These are phyloP conservation scores for Diplosphaera chodatii DNA, from an alignment of 139 green algal genomes.

Conservation along the genomic window DNA sequence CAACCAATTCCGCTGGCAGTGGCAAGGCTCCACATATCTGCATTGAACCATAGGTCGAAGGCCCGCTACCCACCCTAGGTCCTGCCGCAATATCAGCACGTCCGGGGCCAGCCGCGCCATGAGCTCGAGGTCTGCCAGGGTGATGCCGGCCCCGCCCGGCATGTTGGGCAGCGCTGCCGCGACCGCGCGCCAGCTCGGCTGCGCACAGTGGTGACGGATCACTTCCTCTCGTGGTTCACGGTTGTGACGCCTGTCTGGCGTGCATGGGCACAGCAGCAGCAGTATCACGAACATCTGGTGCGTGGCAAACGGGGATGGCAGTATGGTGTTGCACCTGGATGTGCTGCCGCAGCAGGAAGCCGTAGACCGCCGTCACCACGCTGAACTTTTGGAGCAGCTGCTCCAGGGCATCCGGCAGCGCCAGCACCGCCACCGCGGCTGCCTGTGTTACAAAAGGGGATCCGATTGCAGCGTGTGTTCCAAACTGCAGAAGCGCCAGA, in stretches of 20 bases:
- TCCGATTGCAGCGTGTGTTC: too few species aligned
- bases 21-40: too few species aligned
- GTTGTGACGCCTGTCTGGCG: too few species aligned
- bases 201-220: background rate
- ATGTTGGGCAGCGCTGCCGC: background rate
- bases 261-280: too few species aligned
- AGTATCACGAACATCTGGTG: conserved; percentile 14
- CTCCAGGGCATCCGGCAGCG: conserved; percentile 36
- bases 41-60: too few species aligned
- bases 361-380: conserved; percentile 34
- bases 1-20: too few species aligned
- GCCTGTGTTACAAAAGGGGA: too few species aligned
- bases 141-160: conserved; percentile 7
- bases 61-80: conserved; percentile 4
- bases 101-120: conserved; percentile 36
- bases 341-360: conserved; percentile 42
- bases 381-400: conserved; percentile 30
- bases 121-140: conserved; percentile 26
- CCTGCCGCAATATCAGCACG: conserved; percentile 26
- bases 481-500: too few species aligned
- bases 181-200: conserved; percentile 13
- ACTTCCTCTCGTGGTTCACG: too few species aligned
- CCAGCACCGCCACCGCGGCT: conserved; percentile 28
- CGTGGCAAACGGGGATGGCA: background rate
- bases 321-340: conserved; percentile 35